Evolutionary conservation across 2,329 filamentous ascomycete species (phyloP), one percentile per base, ranked within the genome.

Genomic region (Aspergillus sp.): DNA sequence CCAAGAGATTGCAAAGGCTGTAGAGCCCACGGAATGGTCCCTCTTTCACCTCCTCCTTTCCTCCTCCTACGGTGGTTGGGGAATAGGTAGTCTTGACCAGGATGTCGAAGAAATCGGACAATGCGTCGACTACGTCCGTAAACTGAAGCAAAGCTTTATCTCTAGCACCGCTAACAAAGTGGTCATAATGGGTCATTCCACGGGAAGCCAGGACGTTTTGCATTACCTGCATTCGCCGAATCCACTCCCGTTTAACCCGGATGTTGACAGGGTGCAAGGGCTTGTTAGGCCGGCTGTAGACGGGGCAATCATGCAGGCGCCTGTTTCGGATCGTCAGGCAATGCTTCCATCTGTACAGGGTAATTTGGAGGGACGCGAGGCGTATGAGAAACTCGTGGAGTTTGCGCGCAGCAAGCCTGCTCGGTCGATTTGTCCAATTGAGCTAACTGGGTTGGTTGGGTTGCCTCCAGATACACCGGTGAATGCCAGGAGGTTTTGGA

Each of bases 301-400:
- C 62, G 93, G 90, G 41, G 88, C 88, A 53, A 89, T 97, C 49
- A 79, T 97, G 58, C 93, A 96, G 74, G 92, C 89, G 0, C 88
- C 91, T 0, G 88, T 93, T 3, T 91, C 87, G 1, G 92, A 97
- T 74, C 84, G 92, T 31, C 89, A 96, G 73, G 85, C 83, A 4
- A 71, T 83, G 7, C 77, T 86, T 54, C 73, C 68, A 22, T 59
- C 59, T 23, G 57, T 74, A 6, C 66, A 70, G 47, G 43, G 65
- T 51, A 64, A 62, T 11, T 49, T 63, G 4, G 71, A 73, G 56
- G 62, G 63, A 2, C 65, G 55, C 22, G 70, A 69, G 23, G 65
- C 69, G 22, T 79, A 74, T 57, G 68, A 73, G 30, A 70, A 76
- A 57, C 68, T 79, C 30, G 71, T 80, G 13, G 61, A 66, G 22